phyloP scores from a whole-genome alignment of 441 rosid species.

The California macrophylla region DNA sequence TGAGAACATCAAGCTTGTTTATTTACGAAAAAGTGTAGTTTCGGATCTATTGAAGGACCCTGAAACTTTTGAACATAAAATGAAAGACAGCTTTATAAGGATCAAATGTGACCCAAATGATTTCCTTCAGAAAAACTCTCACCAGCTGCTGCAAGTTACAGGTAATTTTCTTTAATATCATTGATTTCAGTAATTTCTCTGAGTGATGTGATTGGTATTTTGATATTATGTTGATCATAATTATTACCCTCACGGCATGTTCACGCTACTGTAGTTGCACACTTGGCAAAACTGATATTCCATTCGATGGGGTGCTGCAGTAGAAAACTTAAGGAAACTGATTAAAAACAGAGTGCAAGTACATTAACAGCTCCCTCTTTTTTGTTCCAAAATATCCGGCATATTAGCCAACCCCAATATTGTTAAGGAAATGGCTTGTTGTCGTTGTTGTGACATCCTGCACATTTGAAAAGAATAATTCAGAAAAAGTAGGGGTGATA shows the following conservation, averaged over 20 bases:
- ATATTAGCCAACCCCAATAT: background rate
- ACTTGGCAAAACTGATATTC: background rate
- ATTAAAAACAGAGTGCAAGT: background rate
- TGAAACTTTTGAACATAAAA: slow-evolving; percentile 37
- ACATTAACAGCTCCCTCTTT: background rate
- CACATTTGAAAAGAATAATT: background rate
- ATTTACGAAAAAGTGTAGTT: slow-evolving; percentile 50
- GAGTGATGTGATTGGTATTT: background rate
- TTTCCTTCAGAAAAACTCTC: slow-evolving; percentile 42
- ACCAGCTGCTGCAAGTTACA: slow-evolving; percentile 49
- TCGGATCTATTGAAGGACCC: slow-evolving; percentile 32
- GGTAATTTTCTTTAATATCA: slow-evolving; percentile 30
- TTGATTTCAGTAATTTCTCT: slow-evolving; percentile 6
- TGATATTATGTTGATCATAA: background rate
- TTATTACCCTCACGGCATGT: background rate
- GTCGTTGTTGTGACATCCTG: background rate
- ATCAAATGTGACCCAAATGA: slow-evolving; percentile 50
- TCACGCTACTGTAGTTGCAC: background rate
- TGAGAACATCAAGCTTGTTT: slow-evolving; percentile 45
- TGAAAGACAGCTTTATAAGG: slow-evolving; percentile 48
- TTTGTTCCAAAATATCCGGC: background rate
- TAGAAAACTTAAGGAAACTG: background rate
- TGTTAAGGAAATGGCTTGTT: background rate
- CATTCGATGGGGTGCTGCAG: background rate
- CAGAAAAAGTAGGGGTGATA: background rate